Evolutionary conservation across 257 asterid species (phyloP).

Genomic region (Mentha longifolia): DNA sequence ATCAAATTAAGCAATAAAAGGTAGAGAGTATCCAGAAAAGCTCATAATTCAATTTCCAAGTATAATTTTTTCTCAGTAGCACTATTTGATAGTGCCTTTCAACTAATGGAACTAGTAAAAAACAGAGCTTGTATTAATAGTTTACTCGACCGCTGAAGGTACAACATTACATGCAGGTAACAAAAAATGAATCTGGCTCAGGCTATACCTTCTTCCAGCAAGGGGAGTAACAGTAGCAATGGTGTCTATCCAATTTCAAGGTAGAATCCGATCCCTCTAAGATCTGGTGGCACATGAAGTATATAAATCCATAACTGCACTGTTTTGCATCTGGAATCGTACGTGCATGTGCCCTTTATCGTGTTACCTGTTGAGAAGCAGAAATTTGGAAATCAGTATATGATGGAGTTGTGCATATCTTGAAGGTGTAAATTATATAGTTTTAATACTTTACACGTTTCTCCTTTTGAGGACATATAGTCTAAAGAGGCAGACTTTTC

Average conservation of each 20-base stretch:
- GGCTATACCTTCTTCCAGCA: constrained; percentile 75
- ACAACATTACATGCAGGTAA: constrained; percentile 55
- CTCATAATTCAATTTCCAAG: not conserved
- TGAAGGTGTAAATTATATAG: constrained; percentile 38
- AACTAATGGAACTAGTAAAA: not conserved
- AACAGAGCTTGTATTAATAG: not conserved
- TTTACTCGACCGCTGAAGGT: constrained; percentile 10
- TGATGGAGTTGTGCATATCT: constrained; percentile 37
- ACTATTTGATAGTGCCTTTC: not conserved
- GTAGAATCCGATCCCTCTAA: constrained; percentile 31
- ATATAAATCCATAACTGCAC: not conserved
- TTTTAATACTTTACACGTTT: constrained; percentile 19
- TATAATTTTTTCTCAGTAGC: not conserved
- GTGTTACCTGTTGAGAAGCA: constrained; percentile 28
- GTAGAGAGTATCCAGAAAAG: not conserved
- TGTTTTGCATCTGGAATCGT: constrained; percentile 21
- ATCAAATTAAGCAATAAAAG: not conserved
- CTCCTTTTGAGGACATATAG: constrained; percentile 20
- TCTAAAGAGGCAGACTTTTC: constrained; percentile 21
- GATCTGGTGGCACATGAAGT: constrained; percentile 26
- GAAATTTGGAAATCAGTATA: constrained; percentile 10
- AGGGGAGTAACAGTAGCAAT: constrained; percentile 51
- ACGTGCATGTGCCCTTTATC: not conserved
- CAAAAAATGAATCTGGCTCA: constrained; percentile 73
- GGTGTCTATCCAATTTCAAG: constrained; percentile 26